These are phyloP conservation scores for Malus asiatica DNA, from an alignment of 306 rosid genomes.

Conservation along the genomic window DNA sequence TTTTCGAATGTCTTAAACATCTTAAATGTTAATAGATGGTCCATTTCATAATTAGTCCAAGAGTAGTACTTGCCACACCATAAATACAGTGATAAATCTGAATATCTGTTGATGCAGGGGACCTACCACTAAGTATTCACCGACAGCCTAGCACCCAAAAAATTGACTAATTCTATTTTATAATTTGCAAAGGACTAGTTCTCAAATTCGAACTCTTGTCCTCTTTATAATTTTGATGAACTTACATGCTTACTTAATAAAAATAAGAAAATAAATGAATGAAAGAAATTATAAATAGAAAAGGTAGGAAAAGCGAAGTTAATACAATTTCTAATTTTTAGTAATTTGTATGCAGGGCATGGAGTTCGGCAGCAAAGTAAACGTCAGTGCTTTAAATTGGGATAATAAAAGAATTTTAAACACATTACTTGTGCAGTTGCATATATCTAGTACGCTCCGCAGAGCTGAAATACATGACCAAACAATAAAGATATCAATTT, in stretches of 20 bases:
- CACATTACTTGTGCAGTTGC: neutral
- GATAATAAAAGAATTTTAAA: neutral
- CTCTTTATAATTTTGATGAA: no score
- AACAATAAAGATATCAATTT: neutral
- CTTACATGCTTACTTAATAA: no score
- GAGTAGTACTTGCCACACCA: neutral
- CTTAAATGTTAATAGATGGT: neutral
- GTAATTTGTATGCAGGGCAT: neutral
- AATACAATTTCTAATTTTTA: no score
- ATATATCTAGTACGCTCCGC: neutral
- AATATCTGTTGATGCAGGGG: neutral
- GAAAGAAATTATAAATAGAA: no score
- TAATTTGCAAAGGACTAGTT: no score
- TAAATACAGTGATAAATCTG: neutral
- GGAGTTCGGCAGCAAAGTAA: neutral
- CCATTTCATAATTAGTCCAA: neutral
- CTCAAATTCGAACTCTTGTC: no score
- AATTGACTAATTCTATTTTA: no score
- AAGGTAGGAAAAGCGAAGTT: no score
- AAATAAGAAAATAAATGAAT: no score
- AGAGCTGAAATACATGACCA: neutral
- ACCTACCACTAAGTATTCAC: neutral
- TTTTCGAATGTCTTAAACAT: neutral
- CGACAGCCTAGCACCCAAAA: neutral
- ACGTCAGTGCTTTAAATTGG: neutral